Evolutionary conservation across 2,329 filamentous ascomycete species (phyloP).

Genomic region (Exophiala sp.): DNA sequence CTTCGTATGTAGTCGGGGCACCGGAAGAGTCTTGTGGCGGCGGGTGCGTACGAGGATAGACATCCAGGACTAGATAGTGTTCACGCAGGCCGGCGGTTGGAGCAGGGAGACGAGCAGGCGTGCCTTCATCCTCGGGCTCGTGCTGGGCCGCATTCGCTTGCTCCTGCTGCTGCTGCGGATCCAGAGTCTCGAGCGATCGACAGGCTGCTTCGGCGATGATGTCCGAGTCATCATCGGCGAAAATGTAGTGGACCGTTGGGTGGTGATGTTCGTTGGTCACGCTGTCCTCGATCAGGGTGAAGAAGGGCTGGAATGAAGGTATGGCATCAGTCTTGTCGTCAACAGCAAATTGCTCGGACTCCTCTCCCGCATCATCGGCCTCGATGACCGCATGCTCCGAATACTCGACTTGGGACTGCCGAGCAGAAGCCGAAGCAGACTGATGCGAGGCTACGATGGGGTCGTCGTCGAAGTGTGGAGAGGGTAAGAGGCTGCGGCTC

Average conservation of each 20-base stretch:
- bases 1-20: constrained; percentile 36
- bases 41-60: constrained; percentile 38
- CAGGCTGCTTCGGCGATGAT: constrained; percentile 65
- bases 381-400: constrained; percentile 23
- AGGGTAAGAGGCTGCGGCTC: constrained; percentile 20
- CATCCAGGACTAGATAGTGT: constrained; percentile 56
- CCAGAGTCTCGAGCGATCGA: constrained; percentile 46
- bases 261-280: constrained; percentile 73
- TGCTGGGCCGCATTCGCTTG: no score
- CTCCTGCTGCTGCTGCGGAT: constrained; percentile 19
- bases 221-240: constrained; percentile 84
- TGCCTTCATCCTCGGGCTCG: constrained; percentile 6
- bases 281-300: constrained; percentile 76
- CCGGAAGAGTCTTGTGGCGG: constrained; percentile 34
- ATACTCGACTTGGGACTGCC: constrained; percentile 11
- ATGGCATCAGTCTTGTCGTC: constrained; percentile 11
- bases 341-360: constrained; percentile 11
- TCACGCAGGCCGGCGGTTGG: constrained; percentile 49
- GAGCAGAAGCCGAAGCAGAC: neutral
- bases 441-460: constrained; percentile 16
- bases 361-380: neutral
- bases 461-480: constrained; percentile 26
- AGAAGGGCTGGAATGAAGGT: constrained; percentile 69
- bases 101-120: constrained; percentile 43
- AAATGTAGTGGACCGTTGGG: constrained; percentile 86